Base-by-base conservation (phyloP, 179 eudicot genomes). In the Actinidia polygama region DNA sequence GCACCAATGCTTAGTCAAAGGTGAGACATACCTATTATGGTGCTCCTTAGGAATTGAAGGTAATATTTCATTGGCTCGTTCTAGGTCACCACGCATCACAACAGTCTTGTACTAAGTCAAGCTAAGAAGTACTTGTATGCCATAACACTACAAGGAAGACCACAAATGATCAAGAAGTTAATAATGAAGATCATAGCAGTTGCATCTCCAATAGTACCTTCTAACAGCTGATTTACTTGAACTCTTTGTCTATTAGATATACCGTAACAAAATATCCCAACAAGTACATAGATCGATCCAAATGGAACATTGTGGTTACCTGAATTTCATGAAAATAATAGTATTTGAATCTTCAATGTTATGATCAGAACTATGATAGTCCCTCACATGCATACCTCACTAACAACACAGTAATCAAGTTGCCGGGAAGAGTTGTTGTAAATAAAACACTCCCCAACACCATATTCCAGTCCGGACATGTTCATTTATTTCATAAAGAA, bases 261-360 rank as follows among this genome's bases (percentile, higher is more conserved):
- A 96, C 98, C 73, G 98, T 93, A 89, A 98, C 99, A 80, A 96
- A 93, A 91, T 96, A 96, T 79, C 99, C 99, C 87, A 96, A 86
- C 71, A 96, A 91, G 85, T 95, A 96, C 99, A 96, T 96, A 58
- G 99, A 98, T 72, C 99, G 95, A 78, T 96, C 99, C 91, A 96
- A 89, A 89, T 96, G 99, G 84, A 96, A 96, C 99, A 96, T 96
- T 24, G 98, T 96, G 62, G 99, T 96, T 26, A 96, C 98, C 74
- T 26, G 21, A 59, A 10, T 64, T 36, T 15, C 74, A 46, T 50
- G 18, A 49, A 30, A 36, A 66, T 50, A 75, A 15, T 46, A 24
- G 40, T 40, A 21, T 51, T 44, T 40, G 73, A 69, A 69, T 21
- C 44, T 69, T 12, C 10, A 7, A 11, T 50, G 63, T 16, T 15